These are phyloP conservation scores for Solanum chiquidenum DNA, from an alignment of 257 asterid species.

Conservation along the genomic window DNA sequence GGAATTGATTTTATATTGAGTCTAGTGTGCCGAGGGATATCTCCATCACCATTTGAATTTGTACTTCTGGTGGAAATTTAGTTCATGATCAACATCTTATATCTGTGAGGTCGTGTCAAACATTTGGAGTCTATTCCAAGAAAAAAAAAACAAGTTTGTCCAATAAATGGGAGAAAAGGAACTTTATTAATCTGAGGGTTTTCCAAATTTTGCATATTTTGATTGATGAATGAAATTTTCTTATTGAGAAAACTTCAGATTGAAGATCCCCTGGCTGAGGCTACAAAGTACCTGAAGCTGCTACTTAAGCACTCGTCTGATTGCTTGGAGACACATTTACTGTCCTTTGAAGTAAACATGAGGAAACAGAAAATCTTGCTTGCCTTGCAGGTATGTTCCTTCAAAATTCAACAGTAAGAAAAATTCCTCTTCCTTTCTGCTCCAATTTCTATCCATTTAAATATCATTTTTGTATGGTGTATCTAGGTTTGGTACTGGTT, in stretches of 20 bases:
- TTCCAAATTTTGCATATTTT: neutral
- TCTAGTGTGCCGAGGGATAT: neutral
- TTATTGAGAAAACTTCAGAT: conserved; percentile 37
- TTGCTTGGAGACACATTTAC: conserved; percentile 69
- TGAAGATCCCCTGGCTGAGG: conserved; percentile 86
- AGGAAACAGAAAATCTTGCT: conserved; percentile 76
- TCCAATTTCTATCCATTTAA: neutral
- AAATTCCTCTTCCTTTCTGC: neutral
- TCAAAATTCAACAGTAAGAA: neutral
- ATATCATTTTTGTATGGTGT: neutral
- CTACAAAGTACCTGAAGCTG: conserved; percentile 87
- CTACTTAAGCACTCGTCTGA: conserved; percentile 90
- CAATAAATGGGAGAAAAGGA: neutral
- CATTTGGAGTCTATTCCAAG: neutral
- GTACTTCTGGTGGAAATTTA: neutral
- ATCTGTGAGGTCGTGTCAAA: neutral
- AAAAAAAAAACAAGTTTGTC: neutral
- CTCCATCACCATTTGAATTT: neutral
- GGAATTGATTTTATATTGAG: neutral
- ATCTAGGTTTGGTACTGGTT: neutral
- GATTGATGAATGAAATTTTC: neutral
- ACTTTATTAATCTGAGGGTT: neutral
- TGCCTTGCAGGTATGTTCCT: conserved; percentile 62
- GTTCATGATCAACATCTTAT: neutral
- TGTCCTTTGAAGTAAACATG: conserved; percentile 86